Conservation (phyloP, 2,329 filamentous ascomycete genomes). For the Parascedosporium putredinis region DNA sequence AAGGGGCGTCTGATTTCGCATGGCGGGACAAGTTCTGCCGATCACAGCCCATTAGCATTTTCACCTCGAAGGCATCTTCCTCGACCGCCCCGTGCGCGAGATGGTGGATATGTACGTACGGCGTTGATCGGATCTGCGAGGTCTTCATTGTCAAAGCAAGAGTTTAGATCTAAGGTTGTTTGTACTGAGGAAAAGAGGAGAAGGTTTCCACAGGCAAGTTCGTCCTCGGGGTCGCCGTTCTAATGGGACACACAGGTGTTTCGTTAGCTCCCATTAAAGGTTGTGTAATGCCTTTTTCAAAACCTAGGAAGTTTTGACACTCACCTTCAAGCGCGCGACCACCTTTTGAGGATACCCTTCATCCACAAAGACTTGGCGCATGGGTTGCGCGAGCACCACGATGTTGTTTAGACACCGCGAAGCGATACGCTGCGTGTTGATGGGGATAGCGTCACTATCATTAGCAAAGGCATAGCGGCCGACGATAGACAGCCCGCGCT, state of each 20-base stretch:
- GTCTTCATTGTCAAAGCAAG: slow-evolving; percentile 13
- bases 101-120: slow-evolving; percentile 5
- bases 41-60: neutral
- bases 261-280: neutral
- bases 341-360: slow-evolving; percentile 10
- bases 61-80: neutral
- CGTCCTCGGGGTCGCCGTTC: slow-evolving; percentile 12
- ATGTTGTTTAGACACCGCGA: slow-evolving; percentile 11
- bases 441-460: neutral
- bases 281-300: neutral
- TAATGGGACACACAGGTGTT: neutral
- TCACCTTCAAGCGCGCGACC: slow-evolving; percentile 10
- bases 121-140: slow-evolving; percentile 13
- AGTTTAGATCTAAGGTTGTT: slow-evolving; percentile 32
- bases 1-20: slow-evolving; percentile 10
- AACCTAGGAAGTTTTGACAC: neutral
- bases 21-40: slow-evolving; percentile 12
- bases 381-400: slow-evolving; percentile 10
- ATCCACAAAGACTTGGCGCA: slow-evolving; percentile 12
- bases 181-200: slow-evolving; percentile 12
- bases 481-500: slow-evolving; percentile 6
- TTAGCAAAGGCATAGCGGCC: slow-evolving; percentile 5
- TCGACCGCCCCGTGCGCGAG: neutral
- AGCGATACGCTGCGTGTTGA: slow-evolving; percentile 1
- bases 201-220: slow-evolving; percentile 12